Evolutionary conservation across 2,329 filamentous ascomycete species (phyloP).

Genomic region (Penicillium sumatraense): DNA sequence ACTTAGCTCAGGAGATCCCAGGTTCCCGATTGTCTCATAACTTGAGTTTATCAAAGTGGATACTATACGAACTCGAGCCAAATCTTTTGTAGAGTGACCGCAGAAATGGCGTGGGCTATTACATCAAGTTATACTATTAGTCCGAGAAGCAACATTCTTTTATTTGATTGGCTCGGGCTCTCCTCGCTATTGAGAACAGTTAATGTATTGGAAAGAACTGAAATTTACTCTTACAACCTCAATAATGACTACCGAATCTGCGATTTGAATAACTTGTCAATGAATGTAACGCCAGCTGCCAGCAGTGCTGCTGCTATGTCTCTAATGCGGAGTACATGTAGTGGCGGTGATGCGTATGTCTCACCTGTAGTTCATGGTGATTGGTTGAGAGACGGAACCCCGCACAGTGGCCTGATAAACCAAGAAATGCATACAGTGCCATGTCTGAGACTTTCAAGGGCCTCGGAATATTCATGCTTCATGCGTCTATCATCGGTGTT

Average conservation of each 20-base stretch:
- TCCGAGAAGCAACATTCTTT: neutral
- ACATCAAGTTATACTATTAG: too few relatives aligned
- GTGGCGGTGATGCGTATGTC: conserved; percentile 26
- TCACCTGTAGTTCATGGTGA: conserved; percentile 19
- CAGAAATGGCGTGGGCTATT: conserved; percentile 9
- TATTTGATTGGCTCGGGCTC: too few relatives aligned
- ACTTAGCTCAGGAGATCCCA: too few relatives aligned
- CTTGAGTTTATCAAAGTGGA: conserved; percentile 2
- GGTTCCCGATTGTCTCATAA: too few relatives aligned
- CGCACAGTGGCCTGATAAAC: conserved; percentile 20
- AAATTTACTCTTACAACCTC: too few relatives aligned
- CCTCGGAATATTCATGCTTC: conserved; percentile 2
- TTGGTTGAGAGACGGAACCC: conserved; percentile 16
- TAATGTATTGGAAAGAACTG: conserved; percentile 1
- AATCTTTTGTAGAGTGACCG: conserved; percentile 2
- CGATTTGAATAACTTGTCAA: conserved; percentile 4
- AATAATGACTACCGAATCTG: conserved; percentile 10
- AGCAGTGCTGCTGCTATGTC: neutral
- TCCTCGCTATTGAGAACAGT: too few relatives aligned
- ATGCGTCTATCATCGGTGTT: conserved; percentile 13
- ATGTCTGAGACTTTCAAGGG: conserved; percentile 27
- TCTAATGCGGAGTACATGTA: conserved; percentile 22
- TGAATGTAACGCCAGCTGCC: conserved; percentile 21
- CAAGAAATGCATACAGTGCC: conserved; percentile 17
- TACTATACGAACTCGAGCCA: conserved; percentile 9